Percentiles rank a stretch among this genome's conserved stretches.
Conservation (phyloP, 2,329 filamentous ascomycete species). For the Sporothrix brasiliensis region DNA sequence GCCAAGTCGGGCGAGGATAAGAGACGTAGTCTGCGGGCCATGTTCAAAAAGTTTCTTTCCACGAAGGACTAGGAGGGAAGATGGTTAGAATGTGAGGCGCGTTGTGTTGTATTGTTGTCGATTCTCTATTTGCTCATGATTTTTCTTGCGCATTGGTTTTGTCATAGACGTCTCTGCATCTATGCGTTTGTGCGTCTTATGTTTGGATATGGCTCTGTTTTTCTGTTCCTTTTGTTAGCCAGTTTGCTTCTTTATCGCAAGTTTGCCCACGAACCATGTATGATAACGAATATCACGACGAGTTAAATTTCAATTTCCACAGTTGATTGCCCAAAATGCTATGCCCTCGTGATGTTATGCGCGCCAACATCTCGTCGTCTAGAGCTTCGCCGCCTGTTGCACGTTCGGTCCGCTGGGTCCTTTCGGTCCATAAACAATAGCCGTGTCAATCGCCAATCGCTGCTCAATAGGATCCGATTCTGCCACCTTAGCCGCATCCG, state of each 20-base stretch:
- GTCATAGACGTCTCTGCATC: background rate
- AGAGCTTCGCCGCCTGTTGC: constrained; percentile 22
- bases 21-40: constrained; percentile 33
- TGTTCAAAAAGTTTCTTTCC: constrained; percentile 35
- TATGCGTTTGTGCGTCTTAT: background rate
- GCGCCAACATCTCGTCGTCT: background rate
- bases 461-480: constrained; percentile 35
- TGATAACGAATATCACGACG: constrained; percentile 6
- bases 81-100: too few species aligned
- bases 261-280: constrained; percentile 21
- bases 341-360: background rate
- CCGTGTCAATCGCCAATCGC: constrained; percentile 42
- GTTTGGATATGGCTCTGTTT: background rate
- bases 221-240: background rate
- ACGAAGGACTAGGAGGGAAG: background rate
- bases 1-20: constrained; percentile 33
- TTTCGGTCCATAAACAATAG: constrained; percentile 45
- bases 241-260: background rate
- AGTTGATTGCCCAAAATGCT: background rate
- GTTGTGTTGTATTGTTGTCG: background rate
- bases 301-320: background rate
- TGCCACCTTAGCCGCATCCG: constrained; percentile 26
- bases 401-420: constrained; percentile 26
- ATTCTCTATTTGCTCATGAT: background rate
- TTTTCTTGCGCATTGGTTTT: background rate